Percentiles rank a stretch among this genome's conserved stretches.
These are phyloP conservation scores for Fusarium sp. DNA, from an alignment of 2,329 filamentous ascomycete genomes.

Conservation along the genomic window DNA sequence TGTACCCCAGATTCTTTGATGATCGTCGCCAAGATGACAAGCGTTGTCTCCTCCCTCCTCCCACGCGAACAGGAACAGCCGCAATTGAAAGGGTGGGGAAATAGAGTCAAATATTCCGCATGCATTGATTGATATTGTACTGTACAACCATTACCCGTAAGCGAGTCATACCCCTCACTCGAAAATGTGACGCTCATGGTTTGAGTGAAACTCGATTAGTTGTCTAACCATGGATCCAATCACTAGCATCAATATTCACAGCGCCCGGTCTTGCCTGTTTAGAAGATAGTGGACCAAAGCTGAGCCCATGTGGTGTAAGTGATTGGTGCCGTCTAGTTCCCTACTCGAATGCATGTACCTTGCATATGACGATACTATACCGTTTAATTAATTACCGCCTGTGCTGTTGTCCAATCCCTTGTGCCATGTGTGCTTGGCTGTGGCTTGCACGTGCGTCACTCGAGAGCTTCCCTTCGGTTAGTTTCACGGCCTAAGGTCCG, in stretches of 20 bases:
- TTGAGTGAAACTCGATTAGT: background rate
- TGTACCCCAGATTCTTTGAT: background rate
- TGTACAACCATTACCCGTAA: background rate
- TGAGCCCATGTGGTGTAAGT: constrained; percentile 23
- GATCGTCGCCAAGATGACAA: background rate
- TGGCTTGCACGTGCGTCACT: constrained; percentile 32
- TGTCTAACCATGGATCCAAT: background rate
- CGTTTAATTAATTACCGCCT: constrained; percentile 3
- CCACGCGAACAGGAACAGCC: background rate
- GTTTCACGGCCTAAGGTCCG: background rate
- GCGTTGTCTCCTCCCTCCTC: background rate
- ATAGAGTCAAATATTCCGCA: background rate
- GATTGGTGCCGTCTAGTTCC: constrained; percentile 16
- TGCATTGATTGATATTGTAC: background rate
- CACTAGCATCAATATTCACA: background rate
- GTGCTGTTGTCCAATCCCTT: constrained; percentile 24
- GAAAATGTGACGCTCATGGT: background rate
- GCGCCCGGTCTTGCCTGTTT: background rate
- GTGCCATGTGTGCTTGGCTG: constrained; percentile 28
- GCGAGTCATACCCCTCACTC: background rate
- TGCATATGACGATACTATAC: constrained; percentile 16
- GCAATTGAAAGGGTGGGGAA: background rate
- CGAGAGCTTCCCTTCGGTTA: background rate
- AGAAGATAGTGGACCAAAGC: background rate
- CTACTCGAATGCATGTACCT: constrained; percentile 5